Base-by-base conservation (phyloP, 1,284 basidiomycete species). In the Singerocomus inundabilis region DNA sequence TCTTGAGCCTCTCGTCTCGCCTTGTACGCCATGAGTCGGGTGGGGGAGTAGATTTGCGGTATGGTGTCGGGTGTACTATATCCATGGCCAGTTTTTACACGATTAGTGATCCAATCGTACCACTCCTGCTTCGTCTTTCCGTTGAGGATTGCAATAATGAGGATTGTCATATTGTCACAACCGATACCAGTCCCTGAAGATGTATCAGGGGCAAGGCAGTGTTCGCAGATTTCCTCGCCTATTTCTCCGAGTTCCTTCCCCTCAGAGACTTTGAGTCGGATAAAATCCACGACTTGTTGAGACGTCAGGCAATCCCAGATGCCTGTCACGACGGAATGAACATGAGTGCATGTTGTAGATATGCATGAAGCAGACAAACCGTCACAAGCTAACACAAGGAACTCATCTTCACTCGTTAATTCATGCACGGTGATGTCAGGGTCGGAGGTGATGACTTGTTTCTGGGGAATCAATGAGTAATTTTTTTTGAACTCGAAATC, bases 401-500 rank as follows among this genome's bases (percentile, higher is more conserved):
- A 99, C 70, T 99, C 97, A 64, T 99, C 97, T 54, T 99, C 94
- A 10, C 82, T 81, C 1, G 87, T 84, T 29, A 91, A 75, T 51
- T 87, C 74, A 72, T 98, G 95, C 42, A 79, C 76, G 29, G 82
- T 88, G 57, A 99, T 79, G 55, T 99, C 97, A 24, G 97, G 97
- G 68, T 98, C 84, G 46, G 93, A 84, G 4, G 97, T 99, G 57
- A 99, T 98, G 50, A 97, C 89, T 71, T 99, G 97, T 50, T 85
- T 81, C 71, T 99, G 95, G 15, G 95, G 84, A 26, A 81, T 72
- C 15, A 98, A 72, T 10, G 81, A 73, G 46, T 81, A 80, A 67
- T 95, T 96, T 72, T 96, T 94, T 80, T 99, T 99, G 79, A 98
- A 99, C 63, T 98, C 94, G 66, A 99, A 99, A 69, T 99, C 97